Evolutionary conservation across 2,329 filamentous ascomycete genomes (phyloP).

Genomic region (Aspergillus vadensis): DNA sequence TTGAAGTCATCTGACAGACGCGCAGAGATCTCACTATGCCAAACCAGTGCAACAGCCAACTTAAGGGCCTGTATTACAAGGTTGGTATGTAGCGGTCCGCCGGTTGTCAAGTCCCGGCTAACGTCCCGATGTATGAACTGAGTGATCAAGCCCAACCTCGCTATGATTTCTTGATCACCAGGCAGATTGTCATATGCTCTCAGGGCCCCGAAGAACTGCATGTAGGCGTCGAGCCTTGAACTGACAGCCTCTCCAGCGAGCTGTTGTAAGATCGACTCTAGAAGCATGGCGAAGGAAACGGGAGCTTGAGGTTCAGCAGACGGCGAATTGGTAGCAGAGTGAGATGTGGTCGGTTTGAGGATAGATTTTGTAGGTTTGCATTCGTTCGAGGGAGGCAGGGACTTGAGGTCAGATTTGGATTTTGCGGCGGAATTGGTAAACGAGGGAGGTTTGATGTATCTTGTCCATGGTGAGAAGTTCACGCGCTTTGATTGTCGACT

Average conservation of each 20-base stretch:
- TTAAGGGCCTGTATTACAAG: conserved; percentile 77
- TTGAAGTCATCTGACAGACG: conserved; percentile 77
- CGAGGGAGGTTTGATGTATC: conserved; percentile 53
- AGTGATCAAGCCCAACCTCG: conserved; percentile 74
- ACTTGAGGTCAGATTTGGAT: conserved; percentile 48
- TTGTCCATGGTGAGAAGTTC: conserved; percentile 61
- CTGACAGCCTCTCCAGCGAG: conserved; percentile 73
- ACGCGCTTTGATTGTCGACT: conserved; percentile 58
- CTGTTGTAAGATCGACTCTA: conserved; percentile 81
- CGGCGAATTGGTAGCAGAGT: conserved; percentile 44
- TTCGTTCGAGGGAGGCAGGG: conserved; percentile 52
- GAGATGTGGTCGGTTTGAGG: conserved; percentile 66
- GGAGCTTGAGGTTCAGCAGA: conserved; percentile 51
- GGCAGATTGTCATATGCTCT: conserved; percentile 82
- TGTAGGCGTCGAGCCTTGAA: conserved; percentile 81
- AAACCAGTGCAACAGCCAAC: conserved; percentile 74
- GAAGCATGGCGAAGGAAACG: conserved; percentile 71
- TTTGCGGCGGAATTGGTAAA: conserved; percentile 32
- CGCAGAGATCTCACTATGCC: conserved; percentile 69
- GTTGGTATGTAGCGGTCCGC: conserved; percentile 61
- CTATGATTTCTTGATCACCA: conserved; percentile 69
- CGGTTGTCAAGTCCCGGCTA: conserved; percentile 60
- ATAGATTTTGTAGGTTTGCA: conserved; percentile 70
- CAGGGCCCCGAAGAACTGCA: conserved; percentile 72
- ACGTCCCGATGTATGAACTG: conserved; percentile 86